These are phyloP conservation scores for Neonectria hederae DNA, from an alignment of 2,329 filamentous ascomycete species.

Conservation along the genomic window DNA sequence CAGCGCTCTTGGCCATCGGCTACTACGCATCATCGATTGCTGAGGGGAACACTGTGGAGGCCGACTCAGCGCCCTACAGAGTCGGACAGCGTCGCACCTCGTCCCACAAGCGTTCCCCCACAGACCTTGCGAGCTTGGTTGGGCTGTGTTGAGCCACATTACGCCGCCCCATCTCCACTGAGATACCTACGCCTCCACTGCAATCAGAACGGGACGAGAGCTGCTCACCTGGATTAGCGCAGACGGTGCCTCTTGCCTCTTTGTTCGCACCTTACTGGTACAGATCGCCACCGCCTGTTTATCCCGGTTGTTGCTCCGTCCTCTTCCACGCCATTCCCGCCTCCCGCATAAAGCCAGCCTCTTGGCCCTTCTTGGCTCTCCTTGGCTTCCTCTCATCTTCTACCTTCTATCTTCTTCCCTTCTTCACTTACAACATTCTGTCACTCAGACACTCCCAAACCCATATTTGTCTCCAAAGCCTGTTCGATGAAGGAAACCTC, in stretches of 20 bases:
- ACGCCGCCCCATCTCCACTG: conserved; percentile 12
- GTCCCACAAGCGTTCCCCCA: background rate
- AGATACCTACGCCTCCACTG: background rate
- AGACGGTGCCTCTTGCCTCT: background rate
- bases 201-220: conserved; percentile 1
- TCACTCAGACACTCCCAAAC: background rate
- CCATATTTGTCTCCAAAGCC: conserved; percentile 33
- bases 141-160: conserved; percentile 16
- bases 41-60: background rate
- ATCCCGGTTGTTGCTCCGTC: background rate
- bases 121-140: background rate
- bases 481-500: conserved; percentile 71
- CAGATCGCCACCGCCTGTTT: conserved; percentile 13
- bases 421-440: background rate
- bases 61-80: background rate
- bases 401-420: background rate
- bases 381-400: background rate
- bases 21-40: conserved; percentile 7
- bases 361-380: conserved; percentile 1
- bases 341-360: conserved; percentile 16
- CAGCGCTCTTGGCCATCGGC: background rate
- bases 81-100: background rate
- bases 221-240: background rate
- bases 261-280: background rate
- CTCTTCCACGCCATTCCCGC: background rate